phyloP scores from a whole-genome alignment of 2,329 filamentous ascomycete genomes.

The Pestalotiopsis sp. region DNA sequence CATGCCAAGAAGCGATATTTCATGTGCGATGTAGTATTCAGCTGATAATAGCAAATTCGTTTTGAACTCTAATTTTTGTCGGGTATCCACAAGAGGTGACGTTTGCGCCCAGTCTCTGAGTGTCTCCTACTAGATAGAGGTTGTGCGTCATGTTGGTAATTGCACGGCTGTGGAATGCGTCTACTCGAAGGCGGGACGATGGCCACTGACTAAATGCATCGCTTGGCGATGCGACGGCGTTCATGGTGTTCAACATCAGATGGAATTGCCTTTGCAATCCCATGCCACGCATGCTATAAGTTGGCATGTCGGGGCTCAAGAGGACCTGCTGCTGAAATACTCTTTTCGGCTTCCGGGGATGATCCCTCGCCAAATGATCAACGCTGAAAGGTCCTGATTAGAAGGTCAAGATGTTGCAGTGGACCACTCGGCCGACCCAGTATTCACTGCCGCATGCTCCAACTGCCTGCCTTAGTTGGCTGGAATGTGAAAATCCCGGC shows the following conservation, averaged over 20 bases:
- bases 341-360: not conserved
- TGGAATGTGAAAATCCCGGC: not conserved
- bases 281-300: not conserved
- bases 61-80: not conserved
- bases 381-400: not conserved
- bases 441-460: not conserved
- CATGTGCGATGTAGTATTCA: not conserved
- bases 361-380: not conserved
- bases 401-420: not conserved
- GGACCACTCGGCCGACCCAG: not conserved
- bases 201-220: not conserved
- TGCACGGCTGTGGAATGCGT: not conserved
- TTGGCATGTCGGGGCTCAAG: not conserved
- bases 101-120: not conserved
- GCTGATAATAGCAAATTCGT: not conserved
- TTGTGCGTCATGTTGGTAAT: not conserved
- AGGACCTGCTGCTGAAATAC: not conserved
- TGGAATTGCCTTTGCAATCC: not conserved
- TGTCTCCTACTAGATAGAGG: not conserved
- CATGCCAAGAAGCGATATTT: conserved; percentile 10
- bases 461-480: not conserved
- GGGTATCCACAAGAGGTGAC: conserved; percentile 1
- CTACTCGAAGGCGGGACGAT: not conserved
- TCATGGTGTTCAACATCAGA: not conserved
- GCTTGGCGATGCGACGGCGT: not conserved